These are phyloP conservation scores for Dothistroma septosporum DNA, from an alignment of 2,329 filamentous ascomycete genomes.

Conservation along the genomic window DNA sequence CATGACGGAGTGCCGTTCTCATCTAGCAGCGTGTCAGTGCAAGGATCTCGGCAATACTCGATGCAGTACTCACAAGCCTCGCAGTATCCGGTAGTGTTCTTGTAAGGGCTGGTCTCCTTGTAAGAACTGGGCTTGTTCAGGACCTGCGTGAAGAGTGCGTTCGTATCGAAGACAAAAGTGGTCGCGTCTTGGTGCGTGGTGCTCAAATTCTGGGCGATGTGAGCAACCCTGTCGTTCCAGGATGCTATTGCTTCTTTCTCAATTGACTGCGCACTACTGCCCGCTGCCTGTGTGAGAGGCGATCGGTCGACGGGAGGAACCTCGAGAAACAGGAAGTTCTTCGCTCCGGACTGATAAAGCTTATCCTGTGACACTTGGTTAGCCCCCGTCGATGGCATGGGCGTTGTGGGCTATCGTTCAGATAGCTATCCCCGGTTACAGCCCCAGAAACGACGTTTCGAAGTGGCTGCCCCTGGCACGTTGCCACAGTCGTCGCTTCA, in stretches of 20 bases:
- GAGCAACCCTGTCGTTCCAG: conserved; percentile 49
- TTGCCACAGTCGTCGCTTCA: too few species aligned
- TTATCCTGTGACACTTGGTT: conserved; percentile 23
- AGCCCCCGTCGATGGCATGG: too few species aligned
- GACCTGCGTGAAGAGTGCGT: conserved; percentile 50
- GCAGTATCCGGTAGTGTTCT: conserved; percentile 42
- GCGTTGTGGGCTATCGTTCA: too few species aligned
- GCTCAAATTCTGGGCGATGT: conserved; percentile 42
- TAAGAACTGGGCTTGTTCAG: conserved; percentile 50
- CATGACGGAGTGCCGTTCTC: conserved; percentile 18
- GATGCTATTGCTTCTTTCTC: conserved; percentile 35
- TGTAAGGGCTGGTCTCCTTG: conserved; percentile 49
- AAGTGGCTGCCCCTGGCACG: too few species aligned
- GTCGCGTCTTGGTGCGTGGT: conserved; percentile 41
- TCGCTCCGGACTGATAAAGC: conserved; percentile 45
- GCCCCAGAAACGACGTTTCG: too few species aligned
- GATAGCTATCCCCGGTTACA: too few species aligned
- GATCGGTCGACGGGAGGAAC: conserved; percentile 48
- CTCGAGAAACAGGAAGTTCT: conserved; percentile 49
- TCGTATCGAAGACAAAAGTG: conserved; percentile 53
- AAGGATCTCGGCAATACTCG: neutral
- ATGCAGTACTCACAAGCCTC: neutral
- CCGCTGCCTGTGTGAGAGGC: neutral
- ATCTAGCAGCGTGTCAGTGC: neutral
- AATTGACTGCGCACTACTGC: neutral